Evolutionary conservation across 1,139 yeast genomes (phyloP).

Genomic region (Saccharomyces uvarum): DNA sequence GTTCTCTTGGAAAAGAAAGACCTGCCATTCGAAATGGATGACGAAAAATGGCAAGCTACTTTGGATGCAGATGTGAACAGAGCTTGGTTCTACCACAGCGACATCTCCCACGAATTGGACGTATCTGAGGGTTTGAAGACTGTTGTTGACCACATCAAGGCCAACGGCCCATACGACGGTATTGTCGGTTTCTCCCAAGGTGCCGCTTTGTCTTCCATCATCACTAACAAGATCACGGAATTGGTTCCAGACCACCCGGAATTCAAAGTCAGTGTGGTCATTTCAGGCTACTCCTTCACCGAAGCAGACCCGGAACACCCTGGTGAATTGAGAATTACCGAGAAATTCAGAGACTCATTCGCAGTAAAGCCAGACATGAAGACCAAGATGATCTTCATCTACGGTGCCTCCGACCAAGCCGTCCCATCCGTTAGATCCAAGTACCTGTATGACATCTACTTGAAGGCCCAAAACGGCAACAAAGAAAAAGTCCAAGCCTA

Average conservation of each 20-base stretch:
- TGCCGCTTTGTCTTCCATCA: constrained; percentile 67
- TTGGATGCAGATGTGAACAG: constrained; percentile 46
- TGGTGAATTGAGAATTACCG: constrained; percentile 33
- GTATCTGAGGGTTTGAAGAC: constrained; percentile 40
- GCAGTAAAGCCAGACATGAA: constrained; percentile 25
- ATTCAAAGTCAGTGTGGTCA: constrained; percentile 43
- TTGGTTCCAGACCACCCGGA: constrained; percentile 37
- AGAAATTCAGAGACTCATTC: constrained; percentile 29
- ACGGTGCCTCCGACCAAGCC: constrained; percentile 45
- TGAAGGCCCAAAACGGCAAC: constrained; percentile 24
- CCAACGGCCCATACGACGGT: constrained; percentile 84
- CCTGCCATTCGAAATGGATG: constrained; percentile 53
- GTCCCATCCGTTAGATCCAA: constrained; percentile 47
- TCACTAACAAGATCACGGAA: constrained; percentile 40
- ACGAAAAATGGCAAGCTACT: constrained; percentile 37
- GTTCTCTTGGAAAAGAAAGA: constrained; percentile 55
- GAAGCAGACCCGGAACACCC: constrained; percentile 32
- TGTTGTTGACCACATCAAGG: constrained; percentile 48
- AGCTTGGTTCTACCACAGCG: constrained; percentile 52
- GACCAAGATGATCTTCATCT: constrained; percentile 34
- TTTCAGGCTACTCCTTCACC: constrained; percentile 54
- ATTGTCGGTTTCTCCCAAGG: constrained; percentile 91
- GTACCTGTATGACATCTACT: constrained; percentile 38
- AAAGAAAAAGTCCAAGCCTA: constrained; percentile 38
- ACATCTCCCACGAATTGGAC: constrained; percentile 36